Evolutionary conservation across 2,329 filamentous ascomycete genomes (phyloP), one percentile per base, ranked within the genome.

Genomic region (Fusarium dlaminii): DNA sequence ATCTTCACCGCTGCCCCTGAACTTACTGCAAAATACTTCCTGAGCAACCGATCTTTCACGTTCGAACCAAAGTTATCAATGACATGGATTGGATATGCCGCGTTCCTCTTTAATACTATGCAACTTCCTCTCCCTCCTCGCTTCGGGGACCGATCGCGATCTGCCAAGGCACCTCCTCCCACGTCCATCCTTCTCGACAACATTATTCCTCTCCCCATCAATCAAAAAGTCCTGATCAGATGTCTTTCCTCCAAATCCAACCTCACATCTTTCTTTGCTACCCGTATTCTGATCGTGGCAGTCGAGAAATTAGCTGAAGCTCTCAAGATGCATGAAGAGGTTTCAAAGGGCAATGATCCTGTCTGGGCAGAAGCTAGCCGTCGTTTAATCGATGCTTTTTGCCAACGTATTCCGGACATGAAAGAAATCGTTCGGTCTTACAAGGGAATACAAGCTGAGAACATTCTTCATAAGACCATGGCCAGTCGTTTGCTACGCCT

Each of bases 41-140:
- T 91, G 48, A 91, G 90, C 79, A 95, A 94, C 79, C 91, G 89
- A 68, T 90, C 92, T 61, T 96, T 98, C 78, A 90, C 92, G 1
- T 94, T 97, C 72, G 95, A 98, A 46, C 95, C 96, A 0, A 98
- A 98, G 79, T 87, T 97, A 10, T 96, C 95, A 7, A 92, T 95
- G 49, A 96, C 95, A 0, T 99, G 96, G 96, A 93, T 98, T 75
- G 95, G 96, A 46, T 98, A 97, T 80, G 94, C 95, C 1, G 91
- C 95, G 0, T 94, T 98, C 71, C 84, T 99, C 10, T 97, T 97
- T 82, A 93, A 93, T 69, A 90, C 92, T 3, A 90, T 98, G 51
- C 89, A 92, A 65, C 85, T 97, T 40, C 90, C 92, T 3, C 86
- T 98, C 5, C 95, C 95, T 5, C 80, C 85, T 32, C 89, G 89